Conservation (phyloP, 2,329 filamentous ascomycete genomes). For the Myriangium duriaei region DNA sequence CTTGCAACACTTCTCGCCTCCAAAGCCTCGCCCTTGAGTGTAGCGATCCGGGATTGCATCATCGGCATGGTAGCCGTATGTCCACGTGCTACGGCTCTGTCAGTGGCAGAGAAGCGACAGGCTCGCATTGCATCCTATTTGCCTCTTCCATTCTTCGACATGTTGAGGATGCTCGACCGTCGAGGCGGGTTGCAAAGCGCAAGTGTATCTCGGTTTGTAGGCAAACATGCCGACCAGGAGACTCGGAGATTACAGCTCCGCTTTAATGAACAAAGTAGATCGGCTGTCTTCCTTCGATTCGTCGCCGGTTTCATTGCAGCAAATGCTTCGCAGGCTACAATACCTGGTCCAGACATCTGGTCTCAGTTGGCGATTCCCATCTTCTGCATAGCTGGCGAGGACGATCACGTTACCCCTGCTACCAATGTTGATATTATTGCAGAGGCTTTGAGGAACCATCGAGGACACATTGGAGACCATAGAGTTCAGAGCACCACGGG, state of each 20-base stretch:
- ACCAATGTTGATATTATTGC: slow-evolving; percentile 58
- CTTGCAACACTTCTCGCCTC: slow-evolving; percentile 61
- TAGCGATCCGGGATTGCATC: slow-evolving; percentile 50
- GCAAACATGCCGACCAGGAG: slow-evolving; percentile 50
- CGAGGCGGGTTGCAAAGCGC: slow-evolving; percentile 64
- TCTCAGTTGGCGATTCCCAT: slow-evolving; percentile 58
- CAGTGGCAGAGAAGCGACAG: slow-evolving; percentile 25
- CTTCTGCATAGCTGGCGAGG: slow-evolving; percentile 64
- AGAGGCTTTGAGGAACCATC: slow-evolving; percentile 19
- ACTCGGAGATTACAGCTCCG: slow-evolving; percentile 55
- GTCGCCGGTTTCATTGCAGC: slow-evolving; percentile 54
- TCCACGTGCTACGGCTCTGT: slow-evolving; percentile 51
- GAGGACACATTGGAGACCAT: slow-evolving; percentile 4
- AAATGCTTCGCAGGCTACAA: slow-evolving; percentile 42
- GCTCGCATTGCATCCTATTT: slow-evolving; percentile 52
- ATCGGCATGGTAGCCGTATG: slow-evolving; percentile 70
- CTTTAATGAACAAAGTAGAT: slow-evolving; percentile 74
- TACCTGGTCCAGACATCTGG: slow-evolving; percentile 64
- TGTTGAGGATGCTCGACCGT: slow-evolving; percentile 67
- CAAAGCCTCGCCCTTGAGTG: slow-evolving; percentile 39
- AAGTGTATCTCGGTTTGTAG: slow-evolving; percentile 70
- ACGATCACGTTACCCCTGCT: slow-evolving; percentile 64
- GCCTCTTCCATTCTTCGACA: slow-evolving; percentile 59
- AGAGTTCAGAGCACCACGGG: slow-evolving; percentile 2
- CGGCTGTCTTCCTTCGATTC: slow-evolving; percentile 73